Conservation (phyloP, 2,329 filamentous ascomycete species). For the Botrytis aclada region DNA sequence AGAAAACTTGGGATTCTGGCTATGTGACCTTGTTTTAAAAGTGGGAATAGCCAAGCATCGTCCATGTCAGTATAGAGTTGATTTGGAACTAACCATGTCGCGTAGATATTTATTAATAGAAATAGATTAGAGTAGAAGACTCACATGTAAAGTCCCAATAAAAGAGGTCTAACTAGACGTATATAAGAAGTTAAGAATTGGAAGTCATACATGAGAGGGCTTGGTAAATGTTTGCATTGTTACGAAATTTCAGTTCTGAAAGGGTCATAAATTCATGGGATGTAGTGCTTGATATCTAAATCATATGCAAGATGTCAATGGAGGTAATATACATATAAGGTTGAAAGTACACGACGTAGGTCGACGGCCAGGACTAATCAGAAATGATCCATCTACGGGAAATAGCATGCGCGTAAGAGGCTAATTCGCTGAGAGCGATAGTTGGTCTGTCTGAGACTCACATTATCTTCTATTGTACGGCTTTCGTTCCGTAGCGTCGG, state of each 20-base stretch:
- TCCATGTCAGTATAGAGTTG: neutral
- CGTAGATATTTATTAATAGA: neutral
- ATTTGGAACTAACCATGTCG: neutral
- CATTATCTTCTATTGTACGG: neutral
- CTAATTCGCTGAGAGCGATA: too few relatives aligned
- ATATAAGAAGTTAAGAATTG: neutral
- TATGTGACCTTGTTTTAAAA: fast-evolving
- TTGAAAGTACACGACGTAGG: neutral
- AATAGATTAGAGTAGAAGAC: neutral
- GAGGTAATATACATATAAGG: neutral
- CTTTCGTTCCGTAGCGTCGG: neutral
- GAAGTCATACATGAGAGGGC: neutral
- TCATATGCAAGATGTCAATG: neutral
- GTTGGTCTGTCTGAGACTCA: neutral
- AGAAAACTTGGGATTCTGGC: too few relatives aligned
- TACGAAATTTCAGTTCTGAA: fast-evolving
- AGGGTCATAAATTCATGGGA: neutral
- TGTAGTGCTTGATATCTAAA: neutral
- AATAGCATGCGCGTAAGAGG: neutral
- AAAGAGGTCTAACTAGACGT: fast-evolving
- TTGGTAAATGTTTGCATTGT: neutral
- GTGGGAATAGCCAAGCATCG: fast-evolving
- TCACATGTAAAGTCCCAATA: fast-evolving
- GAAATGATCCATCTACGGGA: neutral
- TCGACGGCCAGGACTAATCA: neutral